These are phyloP conservation scores for Mayamaea pseudoterrestris DNA, from an alignment of 108 stramenopile genomes.

Conservation along the genomic window DNA sequence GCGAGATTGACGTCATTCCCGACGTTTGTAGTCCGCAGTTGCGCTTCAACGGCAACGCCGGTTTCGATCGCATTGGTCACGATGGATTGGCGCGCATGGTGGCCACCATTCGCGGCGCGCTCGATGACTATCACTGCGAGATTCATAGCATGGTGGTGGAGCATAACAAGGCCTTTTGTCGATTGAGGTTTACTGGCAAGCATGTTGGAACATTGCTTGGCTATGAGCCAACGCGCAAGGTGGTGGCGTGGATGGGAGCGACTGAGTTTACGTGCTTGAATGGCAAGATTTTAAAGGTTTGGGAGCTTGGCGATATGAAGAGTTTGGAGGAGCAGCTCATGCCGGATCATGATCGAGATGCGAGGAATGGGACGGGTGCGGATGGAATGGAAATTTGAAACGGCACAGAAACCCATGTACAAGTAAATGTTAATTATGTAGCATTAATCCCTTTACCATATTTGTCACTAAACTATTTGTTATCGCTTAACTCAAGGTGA, in stretches of 20 bases:
- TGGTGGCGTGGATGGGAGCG: slow-evolving; percentile 43
- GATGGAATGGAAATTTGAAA: no score
- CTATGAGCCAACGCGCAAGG: slow-evolving; percentile 32
- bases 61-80: slow-evolving; percentile 44
- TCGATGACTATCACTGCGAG: slow-evolving; percentile 46
- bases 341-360: no score
- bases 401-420: no score
- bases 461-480: no score
- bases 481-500: no score
- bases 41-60: slow-evolving; percentile 41
- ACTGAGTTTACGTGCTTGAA: slow-evolving; percentile 41
- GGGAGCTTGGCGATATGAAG: slow-evolving; percentile 53
- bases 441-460: no score
- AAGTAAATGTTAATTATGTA: no score
- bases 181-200: slow-evolving; percentile 34
- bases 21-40: slow-evolving; percentile 26
- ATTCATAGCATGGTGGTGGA: slow-evolving; percentile 52
- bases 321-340: slow-evolving; percentile 34
- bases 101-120: slow-evolving; percentile 22
- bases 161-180: slow-evolving; percentile 45
- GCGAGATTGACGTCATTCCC: slow-evolving; percentile 31
- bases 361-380: no score
- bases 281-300: slow-evolving; percentile 40
- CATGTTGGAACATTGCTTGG: slow-evolving; percentile 37
- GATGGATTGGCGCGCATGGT: slow-evolving; percentile 47